Base-by-base conservation (phyloP, 148 eudicot species). In the Talinum fruticosum region DNA sequence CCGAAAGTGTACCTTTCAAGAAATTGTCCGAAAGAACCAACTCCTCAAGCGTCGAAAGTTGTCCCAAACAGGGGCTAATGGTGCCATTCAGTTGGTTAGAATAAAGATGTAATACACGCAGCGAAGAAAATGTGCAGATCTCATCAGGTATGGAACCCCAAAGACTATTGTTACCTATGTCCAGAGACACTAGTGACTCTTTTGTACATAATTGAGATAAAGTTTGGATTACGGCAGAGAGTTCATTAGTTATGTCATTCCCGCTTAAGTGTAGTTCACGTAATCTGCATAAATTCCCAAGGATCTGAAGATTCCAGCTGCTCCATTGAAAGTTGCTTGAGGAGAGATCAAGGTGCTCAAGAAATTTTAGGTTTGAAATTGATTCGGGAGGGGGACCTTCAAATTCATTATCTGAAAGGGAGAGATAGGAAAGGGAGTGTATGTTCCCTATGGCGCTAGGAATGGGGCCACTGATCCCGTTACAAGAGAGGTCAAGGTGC, bases 81-180 rank as follows among this genome's bases (percentile, higher is more conserved):
- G 62, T 72, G 2, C 86, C 82, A 35, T 30, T 76, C 8, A 88
- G 29, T 30, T 51, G 18, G 24, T 85, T 87, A 24, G 38, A 3
- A 10, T n/a, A 1, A 18, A 86, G 73, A 13, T 71, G 0, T 5
- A 87, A 35, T 2, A 66, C 47, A 8, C 0, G 69, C 71, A 87
- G 38, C 2, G 80, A 81, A 2, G 72, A 23, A 62, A 79, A 70
- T 16, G 41, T 53, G 6, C 49, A 66, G 16, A 84, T 51, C 26
- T 26, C 35, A 26, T 82, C 76, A 0, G 83, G 85, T 14, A 83
- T 23, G 10, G 70, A 66, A 7, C 84, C 86, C 41, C 51, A 69
- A 13, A 85, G 29, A 3, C 34, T n/a, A 21, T 71, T 69, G 26
- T 19, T 2, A 19, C 59, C 15, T 34, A 78, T 36, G 30, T 79